Evolutionary conservation across 2,329 filamentous ascomycete genomes (phyloP).

Genomic region (Aspergillus neotritici): DNA sequence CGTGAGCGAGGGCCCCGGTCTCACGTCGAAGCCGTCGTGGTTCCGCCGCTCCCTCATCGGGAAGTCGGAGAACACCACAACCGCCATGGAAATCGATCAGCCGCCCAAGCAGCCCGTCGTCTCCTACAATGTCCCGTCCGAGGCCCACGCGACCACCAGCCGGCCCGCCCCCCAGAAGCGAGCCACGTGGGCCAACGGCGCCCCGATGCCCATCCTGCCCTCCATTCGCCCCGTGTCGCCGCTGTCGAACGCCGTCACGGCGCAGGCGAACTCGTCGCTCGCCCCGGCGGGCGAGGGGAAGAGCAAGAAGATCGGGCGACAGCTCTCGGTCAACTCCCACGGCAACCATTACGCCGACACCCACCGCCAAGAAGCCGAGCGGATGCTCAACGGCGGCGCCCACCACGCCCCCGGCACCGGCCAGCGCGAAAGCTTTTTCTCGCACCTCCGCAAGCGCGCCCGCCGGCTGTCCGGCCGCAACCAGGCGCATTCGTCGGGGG

Average conservation of each 20-base stretch:
- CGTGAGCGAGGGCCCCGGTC: constrained; percentile 50
- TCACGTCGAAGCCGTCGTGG: constrained; percentile 86
- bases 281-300: constrained; percentile 43
- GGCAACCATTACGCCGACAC: constrained; percentile 89
- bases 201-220: constrained; percentile 89
- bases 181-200: constrained; percentile 86
- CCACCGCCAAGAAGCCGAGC: constrained; percentile 85
- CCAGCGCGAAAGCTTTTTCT: constrained; percentile 96
- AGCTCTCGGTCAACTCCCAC: constrained; percentile 85
- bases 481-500: constrained; percentile 71
- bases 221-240: constrained; percentile 93
- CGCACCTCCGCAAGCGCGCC: constrained; percentile 88
- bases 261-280: constrained; percentile 68
- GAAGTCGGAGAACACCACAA: constrained; percentile 63
- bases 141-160: constrained; percentile 46
- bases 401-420: constrained; percentile 69
- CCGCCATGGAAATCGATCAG: constrained; percentile 42
- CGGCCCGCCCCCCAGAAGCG: constrained; percentile 66
- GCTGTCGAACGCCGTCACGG: constrained; percentile 88
- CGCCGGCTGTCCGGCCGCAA: constrained; percentile 87
- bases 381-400: constrained; percentile 75
- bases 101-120: constrained; percentile 39
- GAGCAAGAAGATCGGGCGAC: constrained; percentile 87
- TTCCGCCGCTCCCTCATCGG: constrained; percentile 92
- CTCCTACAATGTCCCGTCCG: constrained; percentile 36